Evolutionary conservation across 192 early-diverging fungal species (phyloP), one percentile per base, ranked within the genome.

Genomic region (Podila horticola): DNA sequence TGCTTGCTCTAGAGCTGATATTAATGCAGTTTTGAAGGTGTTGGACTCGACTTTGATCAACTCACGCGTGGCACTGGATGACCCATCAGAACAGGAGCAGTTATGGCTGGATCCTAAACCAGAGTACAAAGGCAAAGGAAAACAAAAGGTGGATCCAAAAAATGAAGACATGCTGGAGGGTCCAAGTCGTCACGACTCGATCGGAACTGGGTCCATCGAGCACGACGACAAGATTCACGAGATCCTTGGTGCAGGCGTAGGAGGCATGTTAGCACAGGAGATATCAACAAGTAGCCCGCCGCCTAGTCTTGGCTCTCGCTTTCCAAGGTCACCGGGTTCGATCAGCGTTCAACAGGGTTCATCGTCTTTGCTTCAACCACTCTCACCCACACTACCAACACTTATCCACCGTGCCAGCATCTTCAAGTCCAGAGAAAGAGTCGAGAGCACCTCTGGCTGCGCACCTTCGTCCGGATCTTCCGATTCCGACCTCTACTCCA

Each of bases 1-100:
- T 26, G 65, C 77, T 5, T 81, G 77, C 15, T 68, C 77, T 0
- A 51, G 52, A 38, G 77, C 77, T 19, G 77, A 81, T 20, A 4
- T 73, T 17, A 66, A 62, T 12, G 62, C 45, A 12, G 77, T 71
- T 2, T 4, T 63, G 2, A 81, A 69, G 52, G 57, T 81, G 2
- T 33, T 81, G 11, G 66, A 81, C 19, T 36, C 77, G 5, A 69
- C 71, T 2, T 64, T 81, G 3, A n/a, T 72, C n/a, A 20, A 19
- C 4, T 57, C 65, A 8, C 59, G 77, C 0, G 51, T 58, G 1
- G 22, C 64, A 9, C 59, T 81, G 26, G 77, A 72, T 11, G 31
- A 17, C 48, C 20, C 26, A 17, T 5, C 52, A 8, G 52, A 55
- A 9, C 52, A 24, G 52, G 52, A 55, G 19, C 52, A 55, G 24